Conservation (phyloP, 805 yeast species). For the Yamadazyma tumulicola region DNA sequence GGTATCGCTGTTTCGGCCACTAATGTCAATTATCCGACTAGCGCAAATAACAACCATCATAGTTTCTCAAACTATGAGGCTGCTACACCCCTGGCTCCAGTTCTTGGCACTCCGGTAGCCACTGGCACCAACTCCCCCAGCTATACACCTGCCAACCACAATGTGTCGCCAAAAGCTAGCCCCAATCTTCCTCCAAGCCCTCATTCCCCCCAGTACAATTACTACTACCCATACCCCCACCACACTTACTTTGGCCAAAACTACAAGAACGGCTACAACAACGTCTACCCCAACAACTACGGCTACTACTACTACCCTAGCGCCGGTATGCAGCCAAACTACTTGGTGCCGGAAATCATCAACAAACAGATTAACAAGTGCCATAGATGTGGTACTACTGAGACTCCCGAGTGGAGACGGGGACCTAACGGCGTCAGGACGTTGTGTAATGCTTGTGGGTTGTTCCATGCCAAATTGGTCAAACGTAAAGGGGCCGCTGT, state of each 20-base stretch:
- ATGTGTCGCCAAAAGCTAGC: background rate
- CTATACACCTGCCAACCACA: background rate
- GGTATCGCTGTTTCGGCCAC: background rate
- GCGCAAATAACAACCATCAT: background rate
- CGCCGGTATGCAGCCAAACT: slow-evolving; percentile 10
- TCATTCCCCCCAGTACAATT: background rate
- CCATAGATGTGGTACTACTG: slow-evolving; percentile 45
- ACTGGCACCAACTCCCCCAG: background rate
- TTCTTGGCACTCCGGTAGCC: background rate
- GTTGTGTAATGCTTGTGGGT: slow-evolving; percentile 42
- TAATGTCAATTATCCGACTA: background rate
- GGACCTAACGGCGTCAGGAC: slow-evolving; percentile 46
- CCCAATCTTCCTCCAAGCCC: background rate
- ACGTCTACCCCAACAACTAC: slow-evolving; percentile 6
- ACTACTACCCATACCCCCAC: slow-evolving; percentile 1
- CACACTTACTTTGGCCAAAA: background rate
- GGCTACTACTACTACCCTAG: slow-evolving; percentile 4
- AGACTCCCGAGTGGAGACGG: slow-evolving; percentile 44
- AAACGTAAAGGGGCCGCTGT: slow-evolving; percentile 54
- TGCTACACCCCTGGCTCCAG: background rate
- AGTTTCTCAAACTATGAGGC: background rate
- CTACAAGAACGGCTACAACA: background rate
- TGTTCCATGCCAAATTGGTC: slow-evolving; percentile 42
- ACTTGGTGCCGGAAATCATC: slow-evolving; percentile 28
- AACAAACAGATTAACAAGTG: slow-evolving; percentile 34